Evolutionary conservation across 345 rosid species (phyloP).

Genomic region (Ceriops decandra): DNA sequence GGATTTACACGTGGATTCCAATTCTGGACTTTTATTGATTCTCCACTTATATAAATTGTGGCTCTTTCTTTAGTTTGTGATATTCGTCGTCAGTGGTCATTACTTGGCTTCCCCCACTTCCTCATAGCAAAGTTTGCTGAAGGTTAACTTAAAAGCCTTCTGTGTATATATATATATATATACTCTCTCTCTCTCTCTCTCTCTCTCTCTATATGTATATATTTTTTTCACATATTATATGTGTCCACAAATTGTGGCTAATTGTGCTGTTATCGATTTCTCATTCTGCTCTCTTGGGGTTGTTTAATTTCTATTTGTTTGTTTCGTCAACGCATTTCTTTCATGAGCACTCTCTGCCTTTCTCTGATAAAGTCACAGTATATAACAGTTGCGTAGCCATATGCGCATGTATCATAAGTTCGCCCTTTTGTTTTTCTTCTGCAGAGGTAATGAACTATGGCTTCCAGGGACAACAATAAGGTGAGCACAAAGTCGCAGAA

Average conservation of each 20-base stretch:
- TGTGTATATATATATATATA: neutral
- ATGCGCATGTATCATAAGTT: neutral
- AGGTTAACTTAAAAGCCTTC: neutral
- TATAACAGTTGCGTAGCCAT: neutral
- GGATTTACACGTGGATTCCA: constrained; percentile 26
- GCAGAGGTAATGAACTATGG: neutral
- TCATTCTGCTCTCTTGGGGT: neutral
- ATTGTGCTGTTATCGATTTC: neutral
- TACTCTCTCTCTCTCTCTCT: too few relatives aligned
- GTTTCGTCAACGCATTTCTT: neutral
- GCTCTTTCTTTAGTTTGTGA: neutral
- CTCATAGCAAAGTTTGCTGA: neutral
- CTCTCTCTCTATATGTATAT: too few relatives aligned
- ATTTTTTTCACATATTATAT: neutral
- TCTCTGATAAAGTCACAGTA: too few relatives aligned
- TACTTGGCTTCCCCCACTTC: neutral
- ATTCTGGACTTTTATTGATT: constrained; percentile 7
- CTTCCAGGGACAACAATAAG: neutral
- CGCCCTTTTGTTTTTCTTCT: neutral
- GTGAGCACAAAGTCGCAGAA: constrained; percentile 41
- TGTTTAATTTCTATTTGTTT: neutral
- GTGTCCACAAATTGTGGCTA: neutral
- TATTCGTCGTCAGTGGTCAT: too few relatives aligned
- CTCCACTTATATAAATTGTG: neutral
- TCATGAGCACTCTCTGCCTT: neutral